Conservation (phyloP, 169 alveolate genomes). For the Plasmodium coatneyi region DNA sequence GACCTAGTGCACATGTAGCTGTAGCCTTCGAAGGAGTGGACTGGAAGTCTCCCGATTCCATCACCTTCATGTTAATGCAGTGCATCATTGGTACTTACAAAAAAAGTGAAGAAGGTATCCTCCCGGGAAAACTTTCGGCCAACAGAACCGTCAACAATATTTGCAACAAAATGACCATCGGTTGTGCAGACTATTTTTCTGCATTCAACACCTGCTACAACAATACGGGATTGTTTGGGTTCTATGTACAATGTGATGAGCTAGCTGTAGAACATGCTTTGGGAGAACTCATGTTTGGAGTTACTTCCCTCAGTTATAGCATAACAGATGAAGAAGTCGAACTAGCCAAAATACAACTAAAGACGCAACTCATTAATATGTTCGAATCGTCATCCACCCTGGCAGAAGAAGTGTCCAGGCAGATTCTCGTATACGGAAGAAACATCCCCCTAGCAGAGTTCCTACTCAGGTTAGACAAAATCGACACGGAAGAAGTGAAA, state of each 20-base stretch:
- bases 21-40: conserved; percentile 95
- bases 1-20: conserved; percentile 92
- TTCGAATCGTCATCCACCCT: conserved; percentile 86
- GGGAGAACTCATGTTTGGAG: conserved; percentile 88
- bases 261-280: conserved; percentile 89
- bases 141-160: conserved; percentile 86
- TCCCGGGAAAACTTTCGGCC: conserved; percentile 87
- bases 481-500: conserved; percentile 89
- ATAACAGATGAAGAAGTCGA: conserved; percentile 88
- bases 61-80: conserved; percentile 94
- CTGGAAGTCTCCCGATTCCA: conserved; percentile 94
- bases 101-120: conserved; percentile 85
- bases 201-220: conserved; percentile 92
- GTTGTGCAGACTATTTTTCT: conserved; percentile 88
- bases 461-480: conserved; percentile 83
- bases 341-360: conserved; percentile 85
- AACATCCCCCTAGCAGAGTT: conserved; percentile 87
- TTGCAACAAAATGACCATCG: conserved; percentile 87
- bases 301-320: conserved; percentile 87
- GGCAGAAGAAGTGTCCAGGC: conserved; percentile 90
- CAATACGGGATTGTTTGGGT: conserved; percentile 95
- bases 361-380: conserved; percentile 84
- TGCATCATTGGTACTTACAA: conserved; percentile 93
- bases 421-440: conserved; percentile 87
- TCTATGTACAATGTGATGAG: conserved; percentile 88